Conservation (phyloP, 2,329 filamentous ascomycete species). For the Cryphonectria parasitica region DNA sequence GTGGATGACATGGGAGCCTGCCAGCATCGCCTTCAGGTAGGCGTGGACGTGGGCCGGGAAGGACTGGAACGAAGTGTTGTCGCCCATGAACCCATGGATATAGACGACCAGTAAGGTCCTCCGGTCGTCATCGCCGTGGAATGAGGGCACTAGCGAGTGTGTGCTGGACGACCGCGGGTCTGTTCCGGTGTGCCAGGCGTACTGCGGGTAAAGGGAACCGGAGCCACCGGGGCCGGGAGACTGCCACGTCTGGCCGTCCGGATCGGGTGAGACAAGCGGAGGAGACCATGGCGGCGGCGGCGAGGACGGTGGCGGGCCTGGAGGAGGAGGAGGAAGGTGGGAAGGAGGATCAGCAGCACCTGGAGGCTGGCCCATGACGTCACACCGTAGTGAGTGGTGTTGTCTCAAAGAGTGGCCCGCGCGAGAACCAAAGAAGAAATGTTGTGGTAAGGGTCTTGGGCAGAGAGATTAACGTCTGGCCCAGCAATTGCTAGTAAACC, state of each 20-base stretch:
- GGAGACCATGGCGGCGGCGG: constrained; percentile 24
- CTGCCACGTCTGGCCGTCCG: constrained; percentile 17
- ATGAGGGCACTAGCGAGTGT: constrained; percentile 47
- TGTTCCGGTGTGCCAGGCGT: constrained; percentile 27
- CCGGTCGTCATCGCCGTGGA: constrained; percentile 41
- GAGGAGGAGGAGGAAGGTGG: constrained; percentile 11
- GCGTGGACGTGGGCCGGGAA: constrained; percentile 89
- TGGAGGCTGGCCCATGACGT: constrained; percentile 26
- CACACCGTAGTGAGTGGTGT: constrained; percentile 1
- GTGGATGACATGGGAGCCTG: constrained; percentile 78
- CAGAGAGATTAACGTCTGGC: not conserved
- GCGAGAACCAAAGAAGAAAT: not conserved
- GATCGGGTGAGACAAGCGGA: constrained; percentile 14
- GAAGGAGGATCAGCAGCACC: constrained; percentile 3
- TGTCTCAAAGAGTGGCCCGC: not conserved
- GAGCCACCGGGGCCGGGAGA: constrained; percentile 3
- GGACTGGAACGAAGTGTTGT: constrained; percentile 74
- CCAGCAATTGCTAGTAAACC: not conserved
- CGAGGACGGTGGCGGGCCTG: constrained; percentile 13
- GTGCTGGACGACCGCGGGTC: constrained; percentile 57
- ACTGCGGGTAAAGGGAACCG: constrained; percentile 17
- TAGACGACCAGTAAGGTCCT: constrained; percentile 70
- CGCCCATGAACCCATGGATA: constrained; percentile 35
- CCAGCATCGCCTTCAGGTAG: constrained; percentile 67
- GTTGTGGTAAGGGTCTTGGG: not conserved